Evolutionary conservation across 2,329 filamentous ascomycete genomes (phyloP), one percentile per base, ranked within the genome.

Genomic region (Trichoderma sp.): DNA sequence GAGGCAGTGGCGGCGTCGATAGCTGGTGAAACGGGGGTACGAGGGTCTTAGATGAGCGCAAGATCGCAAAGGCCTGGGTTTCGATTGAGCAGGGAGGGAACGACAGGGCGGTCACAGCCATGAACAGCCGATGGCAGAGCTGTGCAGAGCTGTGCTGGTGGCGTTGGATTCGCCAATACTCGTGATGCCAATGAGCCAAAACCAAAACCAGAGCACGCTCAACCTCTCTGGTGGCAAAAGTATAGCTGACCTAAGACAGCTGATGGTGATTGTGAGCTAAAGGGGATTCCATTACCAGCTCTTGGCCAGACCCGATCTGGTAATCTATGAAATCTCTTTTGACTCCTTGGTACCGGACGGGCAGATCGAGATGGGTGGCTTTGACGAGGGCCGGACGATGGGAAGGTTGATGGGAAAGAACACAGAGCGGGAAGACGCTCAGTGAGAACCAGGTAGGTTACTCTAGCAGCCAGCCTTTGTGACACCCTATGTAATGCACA

Each of bases 1-100:
- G 28, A 74, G 85, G 81, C 84, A 87, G 86, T 74, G 57, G 50
- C 20, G 68, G 55, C 59, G 71, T 67, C 68, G 63, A 71, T 28
- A 12, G 61, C 36, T 61, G 28, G 53, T 64, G 47, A 50, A 64
- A 32, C 23, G 62, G 50, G 62, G 34, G 34, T 39, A 50, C 23
- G 39, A 57, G 53, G 34, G 30, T 32, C 55, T 59, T 70, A 26
- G 72, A 74, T 77, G 75, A 72, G 76, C 73, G 75, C 76, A 75
- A 80, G 77, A 74, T 75, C 76, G 75, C 79, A 77, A 79, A 73
- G 72, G 73, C 70, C 79, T 76, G 73, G 76, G 75, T 70, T 79
- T 81, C 73, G 78, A 77, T 74, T 80, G 77, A 72, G 75, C 74
- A 72, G 76, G 73, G 69, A 76, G 76, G 73, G 76, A 76, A 76